Evolutionary conservation across 2,329 filamentous ascomycete species (phyloP), one percentile per base, ranked within the genome.

Genomic region (Trichoderma guizhouense): DNA sequence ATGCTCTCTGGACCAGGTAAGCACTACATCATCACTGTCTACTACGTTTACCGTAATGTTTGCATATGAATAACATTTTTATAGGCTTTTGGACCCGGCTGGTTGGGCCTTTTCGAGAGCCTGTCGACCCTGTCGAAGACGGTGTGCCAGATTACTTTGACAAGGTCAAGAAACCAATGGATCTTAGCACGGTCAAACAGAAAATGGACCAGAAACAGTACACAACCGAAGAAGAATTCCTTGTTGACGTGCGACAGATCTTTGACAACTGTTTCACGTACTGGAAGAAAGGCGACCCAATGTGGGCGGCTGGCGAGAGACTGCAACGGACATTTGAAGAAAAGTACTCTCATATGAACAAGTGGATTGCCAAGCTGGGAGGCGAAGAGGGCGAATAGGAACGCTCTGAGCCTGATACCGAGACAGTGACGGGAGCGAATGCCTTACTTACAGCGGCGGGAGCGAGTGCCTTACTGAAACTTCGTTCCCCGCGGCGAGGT

Each of bases 81-180:
- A 28, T 67, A 89, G 88, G 89, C 7, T 91, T 89, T 78, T 91
- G 89, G 89, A 91, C 89, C 0, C 86, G 89, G n/a, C 83, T 90
- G 0, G 88, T 91, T 3, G 88, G 88, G 0, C 87, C 88, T 0
- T 91, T 91, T 79, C 86, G 85, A 58, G 85, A 90, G 28, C 86
- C 89, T 0, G 89, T 91, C 7, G 84, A 89, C 71, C 88, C 89
- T 0, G 76, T 80, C 3, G 82, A 84, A 47, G 88, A 91, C 74
- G 86, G 86, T 21, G 87, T 90, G 2, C 88, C 88, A 2, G 88
- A 90, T 76, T 91, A 91, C 79, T 81, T 89, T 26, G 84, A 87
- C 12, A 89, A 89, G 76, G 81, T 91, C 72, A 88, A 86, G 79
- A 84, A 82, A 63, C 89, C 89, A 0, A 91, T 91, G 88, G 88